A percentile compares a stretch with the other conserved stretches of the same genome.
phyloP scores from a whole-genome alignment of 106 monocot species.

The Acanthochlamys bracteata region DNA sequence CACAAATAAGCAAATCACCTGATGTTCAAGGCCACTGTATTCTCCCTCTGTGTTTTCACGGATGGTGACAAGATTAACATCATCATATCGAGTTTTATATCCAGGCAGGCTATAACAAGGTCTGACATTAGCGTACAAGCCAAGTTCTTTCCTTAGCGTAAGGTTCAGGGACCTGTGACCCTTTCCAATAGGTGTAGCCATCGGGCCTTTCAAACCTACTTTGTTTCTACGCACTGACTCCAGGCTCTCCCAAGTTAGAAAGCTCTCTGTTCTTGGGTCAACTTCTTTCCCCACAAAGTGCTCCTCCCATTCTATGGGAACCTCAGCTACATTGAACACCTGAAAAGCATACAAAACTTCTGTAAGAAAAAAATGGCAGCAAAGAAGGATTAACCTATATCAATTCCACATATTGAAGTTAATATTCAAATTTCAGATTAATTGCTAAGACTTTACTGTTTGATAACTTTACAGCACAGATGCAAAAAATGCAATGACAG shows the following conservation, averaged over 20 bases:
- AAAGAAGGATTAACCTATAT: too few relatives aligned
- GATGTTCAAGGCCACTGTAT: slow-evolving; percentile 94
- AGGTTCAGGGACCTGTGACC: slow-evolving; percentile 88
- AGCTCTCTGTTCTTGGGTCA: slow-evolving; percentile 82
- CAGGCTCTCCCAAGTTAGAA: slow-evolving; percentile 89
- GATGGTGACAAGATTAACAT: slow-evolving; percentile 86
- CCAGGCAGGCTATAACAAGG: slow-evolving; percentile 82
- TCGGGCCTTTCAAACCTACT: slow-evolving; percentile 89
- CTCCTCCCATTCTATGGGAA: slow-evolving; percentile 88
- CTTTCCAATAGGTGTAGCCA: slow-evolving; percentile 98
- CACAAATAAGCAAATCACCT: slow-evolving; percentile 28
- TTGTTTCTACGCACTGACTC: slow-evolving; percentile 86
- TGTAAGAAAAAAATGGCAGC: too few relatives aligned
- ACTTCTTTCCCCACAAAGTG: slow-evolving; percentile 81
- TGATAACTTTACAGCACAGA: too few relatives aligned
- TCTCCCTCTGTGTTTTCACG: slow-evolving; percentile 97
- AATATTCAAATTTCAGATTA: too few relatives aligned
- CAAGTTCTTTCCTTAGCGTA: slow-evolving; percentile 81
- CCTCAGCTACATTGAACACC: slow-evolving; percentile 74
- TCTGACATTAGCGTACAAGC: slow-evolving; percentile 84
- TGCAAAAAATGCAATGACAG: too few relatives aligned
- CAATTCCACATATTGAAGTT: too few relatives aligned
- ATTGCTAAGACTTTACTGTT: too few relatives aligned
- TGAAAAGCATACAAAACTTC: slow-evolving; percentile 4
- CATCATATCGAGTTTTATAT: slow-evolving; percentile 83